Percentiles rank a stretch among this genome's conserved stretches.
Evolutionary conservation across 768 basidiomycete species (phyloP).

Genomic region (Erythrobasidium yunnanense): DNA sequence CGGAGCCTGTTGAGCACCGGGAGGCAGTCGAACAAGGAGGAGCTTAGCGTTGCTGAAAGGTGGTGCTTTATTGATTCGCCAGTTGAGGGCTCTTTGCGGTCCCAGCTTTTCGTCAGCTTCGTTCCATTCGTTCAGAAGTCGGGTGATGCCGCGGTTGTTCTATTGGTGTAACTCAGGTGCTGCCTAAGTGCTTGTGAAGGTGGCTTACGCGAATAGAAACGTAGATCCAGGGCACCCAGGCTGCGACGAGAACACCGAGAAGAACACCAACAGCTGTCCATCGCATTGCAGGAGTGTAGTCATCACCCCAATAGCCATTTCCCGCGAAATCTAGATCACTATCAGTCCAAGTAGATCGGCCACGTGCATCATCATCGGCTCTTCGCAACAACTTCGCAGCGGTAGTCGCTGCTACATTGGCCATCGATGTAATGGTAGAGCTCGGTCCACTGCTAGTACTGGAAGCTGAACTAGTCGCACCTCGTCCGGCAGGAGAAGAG

Average conservation of each 20-base stretch:
- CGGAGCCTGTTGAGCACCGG: not conserved
- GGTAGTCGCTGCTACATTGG: not conserved
- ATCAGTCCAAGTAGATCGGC: not conserved
- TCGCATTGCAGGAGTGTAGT: not conserved
- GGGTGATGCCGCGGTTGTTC: not conserved
- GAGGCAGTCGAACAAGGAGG: slow-evolving; percentile 14
- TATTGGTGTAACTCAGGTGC: not conserved
- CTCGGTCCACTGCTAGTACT: not conserved
- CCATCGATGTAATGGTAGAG: not conserved
- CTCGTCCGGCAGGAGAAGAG: not conserved
- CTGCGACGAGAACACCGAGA: slow-evolving; percentile 1
- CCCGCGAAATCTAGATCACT: not conserved
- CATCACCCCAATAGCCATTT: not conserved
- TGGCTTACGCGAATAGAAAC: not conserved
- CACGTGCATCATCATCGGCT: not conserved
- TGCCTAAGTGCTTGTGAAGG: not conserved
- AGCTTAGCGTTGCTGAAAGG: slow-evolving; percentile 14
- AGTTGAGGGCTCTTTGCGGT: not conserved
- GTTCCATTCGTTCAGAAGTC: slow-evolving; percentile 2
- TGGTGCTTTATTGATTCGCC: slow-evolving; percentile 20
- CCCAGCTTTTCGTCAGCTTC: not conserved
- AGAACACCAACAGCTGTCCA: slow-evolving; percentile 21
- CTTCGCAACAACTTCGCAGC: not conserved
- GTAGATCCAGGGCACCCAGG: slow-evolving; percentile 14
- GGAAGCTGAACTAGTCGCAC: not conserved